Percentiles rank a stretch among this genome's conserved stretches.
These are phyloP conservation scores for Kluyveromyces sp. DNA, from an alignment of 1,139 yeast species.

Conservation along the genomic window DNA sequence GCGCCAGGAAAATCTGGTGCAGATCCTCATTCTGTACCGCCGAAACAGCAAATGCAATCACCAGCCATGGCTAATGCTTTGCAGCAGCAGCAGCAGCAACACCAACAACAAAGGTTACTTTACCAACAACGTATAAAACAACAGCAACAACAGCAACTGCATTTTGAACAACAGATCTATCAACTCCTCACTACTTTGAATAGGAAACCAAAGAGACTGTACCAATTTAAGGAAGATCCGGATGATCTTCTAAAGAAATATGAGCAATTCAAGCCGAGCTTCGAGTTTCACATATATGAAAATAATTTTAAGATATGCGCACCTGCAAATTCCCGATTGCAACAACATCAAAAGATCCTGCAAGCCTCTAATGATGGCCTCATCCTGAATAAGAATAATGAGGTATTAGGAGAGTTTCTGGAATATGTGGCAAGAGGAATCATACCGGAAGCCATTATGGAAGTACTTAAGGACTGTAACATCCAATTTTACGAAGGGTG, in stretches of 20 bases:
- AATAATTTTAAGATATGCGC: conserved; percentile 61
- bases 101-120: conserved; percentile 26
- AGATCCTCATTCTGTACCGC: conserved; percentile 10
- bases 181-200: conserved; percentile 29
- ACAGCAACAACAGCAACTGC: conserved; percentile 40
- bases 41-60: conserved; percentile 1
- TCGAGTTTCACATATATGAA: conserved; percentile 84
- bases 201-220: conserved; percentile 39
- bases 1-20: not conserved
- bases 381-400: conserved; percentile 71
- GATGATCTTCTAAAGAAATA: conserved; percentile 73
- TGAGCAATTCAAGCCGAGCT: conserved; percentile 69
- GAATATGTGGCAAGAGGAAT: conserved; percentile 73
- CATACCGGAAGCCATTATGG: conserved; percentile 85
- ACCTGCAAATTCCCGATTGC: conserved; percentile 35
- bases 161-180: conserved; percentile 39
- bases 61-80: not conserved
- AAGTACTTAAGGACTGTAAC: conserved; percentile 79
- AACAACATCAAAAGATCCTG: conserved; percentile 30
- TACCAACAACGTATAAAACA: conserved; percentile 35
- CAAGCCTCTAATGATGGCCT: conserved; percentile 49
- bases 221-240: conserved; percentile 62
- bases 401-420: conserved; percentile 72
- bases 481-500: conserved; percentile 85
- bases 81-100: conserved; percentile 16